Evolutionary conservation across 352 stramenopile species (phyloP), one percentile per base, ranked within the genome.

Genomic region (Pythium folliculosum): DNA sequence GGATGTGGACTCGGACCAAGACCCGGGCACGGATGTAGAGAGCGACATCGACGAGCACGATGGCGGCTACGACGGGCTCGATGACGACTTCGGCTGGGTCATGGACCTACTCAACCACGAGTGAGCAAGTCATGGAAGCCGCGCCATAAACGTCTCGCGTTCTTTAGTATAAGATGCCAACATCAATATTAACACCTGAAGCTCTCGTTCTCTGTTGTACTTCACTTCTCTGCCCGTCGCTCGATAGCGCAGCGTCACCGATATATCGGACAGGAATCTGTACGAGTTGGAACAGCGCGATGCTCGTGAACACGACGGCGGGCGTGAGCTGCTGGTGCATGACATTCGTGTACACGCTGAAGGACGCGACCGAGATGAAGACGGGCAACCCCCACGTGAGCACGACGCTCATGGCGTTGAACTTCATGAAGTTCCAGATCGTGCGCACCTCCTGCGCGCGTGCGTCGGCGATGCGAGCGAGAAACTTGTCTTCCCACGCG

Each of bases 401-500:
- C 43, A 49, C 19, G 14, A 49, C 43, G 43, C 43, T 49, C 12
- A 45, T 45, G 10, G 38, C 38, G 16, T 19, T 45, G 8, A 45
- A 45, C 8, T 45, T 45, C 38, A 45, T 45, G 38, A 45, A 19
- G 16, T 45, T 19, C 38, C 38, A 45, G 12, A 45, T 2, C 16
- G 38, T 45, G 38, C 16, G 10, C 12, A 45, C 12, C 8, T 45
- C 38, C 38, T 45, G 3, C 1, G 38, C 10, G 8, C 38, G 38
- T 7, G 16, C 38, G 38, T 13, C 37, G 37, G 7, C 37, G 37
- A 43, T 43, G 7, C 37, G 37, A 13, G 7, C 37, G 7, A 43
- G 13, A 13, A 43, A 43, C 13, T 43, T 43, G 37, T 43, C 60
- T 61, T 70, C 95, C 89, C 88, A 98, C 3, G 89, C 88, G 73